phyloP scores from a whole-genome alignment of 2,329 filamentous ascomycete species.

The Phaeosphaeriaceae sp. region DNA sequence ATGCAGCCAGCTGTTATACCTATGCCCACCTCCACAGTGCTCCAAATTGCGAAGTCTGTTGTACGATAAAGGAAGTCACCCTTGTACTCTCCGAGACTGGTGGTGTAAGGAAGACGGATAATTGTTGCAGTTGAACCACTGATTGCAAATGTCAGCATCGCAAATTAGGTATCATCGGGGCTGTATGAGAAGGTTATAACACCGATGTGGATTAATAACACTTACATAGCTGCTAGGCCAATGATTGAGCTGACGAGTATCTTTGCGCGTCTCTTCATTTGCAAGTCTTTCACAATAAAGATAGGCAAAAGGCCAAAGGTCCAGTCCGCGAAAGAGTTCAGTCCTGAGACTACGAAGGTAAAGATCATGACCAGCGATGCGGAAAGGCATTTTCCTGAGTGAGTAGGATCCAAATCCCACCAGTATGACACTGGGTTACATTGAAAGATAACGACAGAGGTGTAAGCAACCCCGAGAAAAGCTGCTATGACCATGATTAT shows the following conservation, averaged over 20 bases:
- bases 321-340: conserved; percentile 39
- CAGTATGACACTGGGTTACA: conserved; percentile 59
- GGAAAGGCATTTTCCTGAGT: conserved; percentile 49
- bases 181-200: not conserved
- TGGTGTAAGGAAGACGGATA: conserved; percentile 37
- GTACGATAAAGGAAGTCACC: conserved; percentile 42
- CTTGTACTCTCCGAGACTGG: conserved; percentile 30
- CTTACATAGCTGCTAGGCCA: conserved; percentile 51
- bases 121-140: conserved; percentile 49
- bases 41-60: conserved; percentile 42
- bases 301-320: conserved; percentile 45
- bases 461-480: conserved; percentile 55
- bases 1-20: conserved; percentile 38
- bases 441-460: conserved; percentile 59
- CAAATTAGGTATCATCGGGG: not conserved
- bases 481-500: conserved; percentile 53
- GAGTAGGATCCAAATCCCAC: conserved; percentile 51
- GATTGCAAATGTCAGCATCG: conserved; percentile 10
- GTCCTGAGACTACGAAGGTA: conserved; percentile 49
- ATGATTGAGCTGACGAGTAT: conserved; percentile 60
- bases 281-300: conserved; percentile 60
- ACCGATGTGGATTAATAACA: conserved; percentile 3
- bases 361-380: conserved; percentile 58
- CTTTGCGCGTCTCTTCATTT: conserved; percentile 62
- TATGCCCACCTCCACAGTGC: conserved; percentile 34